Base-by-base conservation (phyloP, 1,139 yeast genomes). In the Debaryomyces coudertii region DNA sequence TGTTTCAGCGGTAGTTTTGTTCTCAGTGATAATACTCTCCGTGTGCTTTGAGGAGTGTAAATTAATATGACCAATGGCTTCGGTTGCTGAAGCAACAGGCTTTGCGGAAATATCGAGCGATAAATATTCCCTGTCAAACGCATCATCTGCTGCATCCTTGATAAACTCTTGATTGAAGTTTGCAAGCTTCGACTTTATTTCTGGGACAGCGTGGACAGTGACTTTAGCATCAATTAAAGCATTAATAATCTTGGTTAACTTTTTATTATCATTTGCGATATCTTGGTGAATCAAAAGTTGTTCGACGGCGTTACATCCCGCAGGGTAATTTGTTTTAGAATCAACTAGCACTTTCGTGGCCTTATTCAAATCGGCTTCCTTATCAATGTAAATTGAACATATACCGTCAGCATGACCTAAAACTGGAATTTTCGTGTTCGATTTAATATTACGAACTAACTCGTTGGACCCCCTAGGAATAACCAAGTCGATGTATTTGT, bases 381-480 rank as follows among this genome's bases (percentile, higher is more conserved):
- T 76, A 62, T 92, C 96, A 24, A 92, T 76, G 61, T 83, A 95
- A 15, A 92, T 81, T 2, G 97, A 84, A 67, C 99, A 93, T 48
- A 93, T 87, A 42, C 99, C 99, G 66, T 93, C 99, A 7, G 99
- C 99, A 65, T 95, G 99, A 45, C 99, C 99, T 65, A 95, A 71
- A 5, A 95, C 99, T 3, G 99, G 97, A 55, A 95, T 95, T 63
- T 90, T 90, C 25, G 99, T 93, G 61, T 82, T 82, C 35, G 81
- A 77, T 66, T 95, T 93, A 65, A 95, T 90, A 64, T 77, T 81
- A 55, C 88, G 80, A 20, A 95, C 99, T 52, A 95, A 78, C 51
- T 83, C 95, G 59, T 93, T 93, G 29, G 97, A 88, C 6, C 99
- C 99, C 61, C 99, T 80, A 50, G 99, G 99, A 57, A 95, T 90